Base-by-base conservation (phyloP, 768 basidiomycete genomes). In the Cyclocybe cylindracea region DNA sequence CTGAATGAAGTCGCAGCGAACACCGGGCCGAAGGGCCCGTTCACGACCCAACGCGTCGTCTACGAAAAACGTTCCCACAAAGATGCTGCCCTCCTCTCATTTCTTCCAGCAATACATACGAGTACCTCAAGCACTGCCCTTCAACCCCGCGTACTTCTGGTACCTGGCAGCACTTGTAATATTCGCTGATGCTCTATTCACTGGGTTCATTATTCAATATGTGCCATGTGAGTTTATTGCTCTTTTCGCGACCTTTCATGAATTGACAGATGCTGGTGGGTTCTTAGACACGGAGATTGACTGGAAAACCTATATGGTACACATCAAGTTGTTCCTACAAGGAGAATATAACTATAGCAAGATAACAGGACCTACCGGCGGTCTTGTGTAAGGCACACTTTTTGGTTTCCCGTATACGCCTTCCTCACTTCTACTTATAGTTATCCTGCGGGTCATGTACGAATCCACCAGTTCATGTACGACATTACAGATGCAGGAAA, bases 251-350 rank as follows among this genome's bases (percentile, higher is more conserved):
- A 35, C 41, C 33, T 33, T 45, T 39, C 10, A 47, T 32, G 18
- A 44, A 61, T 29, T 44, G 50, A 64, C 64, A 55, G 33, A 47
- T n/a, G 29, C 43, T 37, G 39, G 39, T 29, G 38, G 16, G 34
- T 35, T 13, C 19, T 60, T 46, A 98, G 96, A 95, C 72, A 98
- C 97, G 9, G 95, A 99, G 71, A 99, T 99, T 61, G 97, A 99
- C 71, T 98, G 92, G 86, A 81, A 87, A 62, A 98, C 97, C 0
- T 99, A 99, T 65, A 93, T 98, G 85, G 74, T 87, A 46, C 97
- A 98, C 47, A 80, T 90, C 1, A 78, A 86, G 50, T 66, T 88
- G 38, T 94, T 91, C 70, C 61, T 90, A 42, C 80, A 83, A 48
- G 94, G 94, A 33, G 87, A 95, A 66, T 77, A 86, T 42, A 82